Evolutionary conservation across 2,329 filamentous ascomycete species (phyloP).

Genomic region (Fusarium drepaniforme): DNA sequence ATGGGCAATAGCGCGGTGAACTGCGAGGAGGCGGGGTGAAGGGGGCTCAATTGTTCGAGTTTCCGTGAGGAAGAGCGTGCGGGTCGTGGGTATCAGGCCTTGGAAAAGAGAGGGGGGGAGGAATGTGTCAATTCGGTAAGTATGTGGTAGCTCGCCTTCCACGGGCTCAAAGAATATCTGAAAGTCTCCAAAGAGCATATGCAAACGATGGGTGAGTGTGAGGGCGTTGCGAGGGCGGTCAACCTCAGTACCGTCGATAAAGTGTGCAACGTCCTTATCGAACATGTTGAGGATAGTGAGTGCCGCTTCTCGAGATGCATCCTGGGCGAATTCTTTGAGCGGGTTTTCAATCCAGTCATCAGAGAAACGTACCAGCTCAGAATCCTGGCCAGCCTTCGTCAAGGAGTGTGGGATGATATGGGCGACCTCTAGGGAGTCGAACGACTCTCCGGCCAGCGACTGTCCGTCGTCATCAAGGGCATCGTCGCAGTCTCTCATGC

Average conservation of each 20-base stretch:
- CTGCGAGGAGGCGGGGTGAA: conserved; percentile 2
- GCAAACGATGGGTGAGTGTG: conserved; percentile 31
- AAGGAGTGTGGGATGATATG: conserved; percentile 19
- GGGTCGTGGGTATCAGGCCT: conserved; percentile 9
- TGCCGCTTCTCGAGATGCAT: conserved; percentile 47
- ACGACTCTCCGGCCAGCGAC: not conserved
- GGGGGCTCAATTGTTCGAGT: conserved; percentile 12
- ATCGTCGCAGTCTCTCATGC: not conserved
- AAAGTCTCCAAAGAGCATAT: conserved; percentile 37
- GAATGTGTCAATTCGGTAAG: conserved; percentile 39
- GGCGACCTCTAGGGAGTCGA: conserved; percentile 14
- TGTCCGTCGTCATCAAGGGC: not conserved
- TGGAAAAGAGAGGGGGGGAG: not conserved
- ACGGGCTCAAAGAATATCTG: conserved; percentile 37
- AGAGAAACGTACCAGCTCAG: conserved; percentile 3
- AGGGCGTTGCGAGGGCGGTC: conserved; percentile 54
- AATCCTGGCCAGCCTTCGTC: not conserved
- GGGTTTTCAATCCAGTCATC: not conserved
- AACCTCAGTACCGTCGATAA: conserved; percentile 55
- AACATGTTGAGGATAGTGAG: conserved; percentile 58
- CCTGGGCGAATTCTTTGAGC: conserved; percentile 12
- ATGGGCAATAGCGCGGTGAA: conserved; percentile 14
- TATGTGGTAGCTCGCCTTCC: conserved; percentile 44
- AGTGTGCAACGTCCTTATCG: conserved; percentile 48
- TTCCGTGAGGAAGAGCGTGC: conserved; percentile 16